Base-by-base conservation (phyloP, 75 land plant species). In the Selaginella tamariscina region DNA sequence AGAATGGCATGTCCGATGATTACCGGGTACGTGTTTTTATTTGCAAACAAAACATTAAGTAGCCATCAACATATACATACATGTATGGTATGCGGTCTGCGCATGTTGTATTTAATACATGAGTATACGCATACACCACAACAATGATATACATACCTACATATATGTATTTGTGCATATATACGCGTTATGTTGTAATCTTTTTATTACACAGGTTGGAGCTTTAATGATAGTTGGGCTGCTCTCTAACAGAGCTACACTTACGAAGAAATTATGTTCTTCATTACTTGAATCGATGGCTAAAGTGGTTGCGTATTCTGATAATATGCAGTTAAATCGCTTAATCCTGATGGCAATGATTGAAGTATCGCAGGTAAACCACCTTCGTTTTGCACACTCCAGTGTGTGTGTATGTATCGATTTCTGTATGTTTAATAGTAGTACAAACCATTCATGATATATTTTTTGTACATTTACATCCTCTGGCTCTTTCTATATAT, bases 151-250 rank as follows among this genome's bases (percentile, higher is more conserved):
- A 2, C 15, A 30, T 64, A 11, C 31, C 28, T 27, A 1, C 31
- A 30, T 23, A 11, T 11, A 15, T 31, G 67, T 65, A 2, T 26
- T 26, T 24, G 33, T 65, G 67, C 67, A 31, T 65, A 22, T 67
- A 2, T n/a, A 64, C 29, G 27, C 32, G 65, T 20, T 64, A 30
- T 2, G 20, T 9, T 1, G 27, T 22, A 64, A 32, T 29, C 1
- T 64, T 32, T 64, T n/a, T 1, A 27, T 9, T 57, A 20, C 66
- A 27, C 69, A 88, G 97, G 89, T 88, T 75, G 94, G 86, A 72
- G 88, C 86, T 30, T 67, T 92, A 65, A 84, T 92, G 94, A 76
- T 92, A 29, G 80, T 84, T 64, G 88, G 80, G 33, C 71, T 82
- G 32, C 59, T 88, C 22, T 80, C 84, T 22, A 78, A 56, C 64